phyloP scores from a whole-genome alignment of 306 rosid genomes.

The Trifolium repens region DNA sequence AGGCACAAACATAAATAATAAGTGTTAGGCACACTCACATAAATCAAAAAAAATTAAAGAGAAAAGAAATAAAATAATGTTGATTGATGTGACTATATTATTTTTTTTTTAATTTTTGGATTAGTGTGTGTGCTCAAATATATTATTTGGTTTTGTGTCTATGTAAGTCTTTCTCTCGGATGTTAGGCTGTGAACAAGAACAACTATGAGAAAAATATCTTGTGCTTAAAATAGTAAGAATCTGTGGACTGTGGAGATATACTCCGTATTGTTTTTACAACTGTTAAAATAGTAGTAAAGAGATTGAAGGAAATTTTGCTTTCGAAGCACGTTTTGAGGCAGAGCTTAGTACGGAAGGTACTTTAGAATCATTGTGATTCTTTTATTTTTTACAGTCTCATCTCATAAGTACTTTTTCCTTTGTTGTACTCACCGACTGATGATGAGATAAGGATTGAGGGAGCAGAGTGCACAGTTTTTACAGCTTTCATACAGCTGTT shows the following conservation, averaged over 20 bases:
- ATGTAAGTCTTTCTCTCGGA: no score
- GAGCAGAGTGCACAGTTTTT: neutral
- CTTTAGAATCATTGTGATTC: constrained; percentile 21
- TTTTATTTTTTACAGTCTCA: neutral
- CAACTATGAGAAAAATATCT: neutral
- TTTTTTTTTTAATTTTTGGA: no score
- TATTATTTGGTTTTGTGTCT: no score
- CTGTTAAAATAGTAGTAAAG: neutral
- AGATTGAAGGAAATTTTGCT: neutral
- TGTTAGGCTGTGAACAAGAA: neutral
- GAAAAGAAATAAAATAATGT: no score
- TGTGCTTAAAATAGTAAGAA: neutral
- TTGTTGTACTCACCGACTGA: neutral
- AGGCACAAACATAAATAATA: accelerated
- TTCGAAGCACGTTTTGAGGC: constrained; percentile 6
- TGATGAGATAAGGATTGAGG: constrained; percentile 38
- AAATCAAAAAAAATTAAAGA: no score
- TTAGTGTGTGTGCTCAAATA: no score
- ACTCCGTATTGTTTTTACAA: neutral
- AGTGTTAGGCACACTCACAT: accelerated
- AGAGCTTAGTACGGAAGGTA: constrained; percentile 41
- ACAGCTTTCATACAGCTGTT: constrained; percentile 52
- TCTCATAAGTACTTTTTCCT: neutral
- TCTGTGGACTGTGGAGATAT: neutral
- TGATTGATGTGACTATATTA: no score